Base-by-base conservation (phyloP, 1,284 basidiomycete genomes). In the Sporisorium iseilematis-ciliati region DNA sequence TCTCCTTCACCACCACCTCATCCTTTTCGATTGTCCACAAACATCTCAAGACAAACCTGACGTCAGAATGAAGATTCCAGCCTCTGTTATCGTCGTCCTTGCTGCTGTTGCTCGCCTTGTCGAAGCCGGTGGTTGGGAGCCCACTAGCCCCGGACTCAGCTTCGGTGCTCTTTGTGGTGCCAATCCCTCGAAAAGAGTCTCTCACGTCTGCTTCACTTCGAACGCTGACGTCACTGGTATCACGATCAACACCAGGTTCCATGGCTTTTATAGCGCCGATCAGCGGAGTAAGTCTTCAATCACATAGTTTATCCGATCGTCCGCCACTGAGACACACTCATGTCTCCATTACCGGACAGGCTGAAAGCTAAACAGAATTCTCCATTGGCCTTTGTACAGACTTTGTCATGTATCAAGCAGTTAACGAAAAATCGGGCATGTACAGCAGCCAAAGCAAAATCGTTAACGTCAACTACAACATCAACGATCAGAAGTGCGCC, bases 51-150 rank as follows among this genome's bases (percentile, higher is more conserved):
- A 12, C 16, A n/a, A 31, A 12, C 20, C 6, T 6, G 10, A 14
- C 26, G 16, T 6, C 50, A 40, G 2, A 23, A 52, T 52, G 50
- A 52, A 40, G 35, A 26, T 21, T 12, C 21, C 23, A 6, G 31
- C 35, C 14, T 52, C 21, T 21, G 16, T 18, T 3, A 31, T 52
- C 3, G 12, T 52, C 21, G 35, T 23, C 35, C 6, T 26, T 5
- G 33, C 23, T n/a, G 35, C 35, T 7, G 25, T 16, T n/a, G 33
- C 35, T 25, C 2, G 50, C 14, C 10, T 40, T 16, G 23, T 26
- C 33, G 7, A 25, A 6, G 50, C 50, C 18, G 49, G 50, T 23
- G 49, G 50, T 23, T 51, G 49, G 49, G 49, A 51, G 3, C 33
- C 3, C 7, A 6, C 10, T 4, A 29, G 29, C n/a, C 11, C 31